Evolutionary conservation across 257 asterid genomes (phyloP).

Genomic region (Fraxinus quadrangulata): DNA sequence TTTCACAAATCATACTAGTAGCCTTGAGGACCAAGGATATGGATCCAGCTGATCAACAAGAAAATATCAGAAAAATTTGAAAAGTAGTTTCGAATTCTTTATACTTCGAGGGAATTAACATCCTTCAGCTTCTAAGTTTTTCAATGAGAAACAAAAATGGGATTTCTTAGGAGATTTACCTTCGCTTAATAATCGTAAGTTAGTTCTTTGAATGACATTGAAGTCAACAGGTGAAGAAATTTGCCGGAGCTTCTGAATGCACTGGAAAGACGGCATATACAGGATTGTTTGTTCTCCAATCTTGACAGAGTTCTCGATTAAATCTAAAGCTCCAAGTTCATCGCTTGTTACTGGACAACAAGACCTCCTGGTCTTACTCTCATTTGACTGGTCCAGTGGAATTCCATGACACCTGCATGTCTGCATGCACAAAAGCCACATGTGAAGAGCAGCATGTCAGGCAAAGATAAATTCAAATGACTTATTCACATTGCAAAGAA

Average conservation of each 20-base stretch:
- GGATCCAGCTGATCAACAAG: conserved; percentile 18
- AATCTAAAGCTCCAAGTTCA: conserved; percentile 54
- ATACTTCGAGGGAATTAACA: conserved; percentile 4
- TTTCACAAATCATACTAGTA: conserved; percentile 5
- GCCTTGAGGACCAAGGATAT: conserved; percentile 16
- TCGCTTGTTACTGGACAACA: conserved; percentile 64
- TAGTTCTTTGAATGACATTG: conserved; percentile 72
- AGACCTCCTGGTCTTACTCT: conserved; percentile 28
- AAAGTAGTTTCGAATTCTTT: conserved; percentile 9
- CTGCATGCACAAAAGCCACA: conserved; percentile 47
- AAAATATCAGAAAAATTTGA: conserved; percentile 11
- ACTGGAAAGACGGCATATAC: conserved; percentile 81
- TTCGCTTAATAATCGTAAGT: conserved; percentile 73
- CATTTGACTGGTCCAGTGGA: conserved; percentile 54
- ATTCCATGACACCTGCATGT: conserved; percentile 92
- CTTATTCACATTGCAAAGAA: conserved; percentile 12
- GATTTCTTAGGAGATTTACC: conserved; percentile 46
- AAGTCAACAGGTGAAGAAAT: conserved; percentile 64
- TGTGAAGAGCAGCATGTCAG: conserved; percentile 15
- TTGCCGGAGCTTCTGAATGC: conserved; percentile 48
- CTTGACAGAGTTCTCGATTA: conserved; percentile 66
- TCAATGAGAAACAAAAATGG: conserved; percentile 14
- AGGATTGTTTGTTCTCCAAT: conserved; percentile 75
- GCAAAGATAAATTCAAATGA: not conserved
- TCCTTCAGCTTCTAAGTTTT: conserved; percentile 18